Conservation (phyloP, 495 filamentous ascomycete species). For the Aspergillus nidulans region DNA sequence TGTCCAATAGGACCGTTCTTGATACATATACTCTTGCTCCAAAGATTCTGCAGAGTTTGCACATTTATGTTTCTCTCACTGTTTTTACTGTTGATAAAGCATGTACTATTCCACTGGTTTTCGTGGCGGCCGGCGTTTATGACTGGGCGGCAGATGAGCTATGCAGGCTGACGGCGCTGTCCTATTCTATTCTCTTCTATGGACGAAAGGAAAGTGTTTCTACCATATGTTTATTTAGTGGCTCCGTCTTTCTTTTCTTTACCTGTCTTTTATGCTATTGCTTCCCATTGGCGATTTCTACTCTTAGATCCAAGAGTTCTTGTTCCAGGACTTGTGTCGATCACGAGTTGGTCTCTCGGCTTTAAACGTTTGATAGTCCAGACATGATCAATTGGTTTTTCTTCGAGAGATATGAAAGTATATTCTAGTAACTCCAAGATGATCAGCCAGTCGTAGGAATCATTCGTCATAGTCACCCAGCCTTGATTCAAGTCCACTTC, state of each 20-base stretch:
- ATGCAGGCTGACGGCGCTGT: constrained; percentile 25
- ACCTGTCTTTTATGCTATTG: not conserved
- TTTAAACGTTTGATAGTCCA: not conserved
- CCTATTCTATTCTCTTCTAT: constrained; percentile 10
- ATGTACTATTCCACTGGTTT: constrained; percentile 17
- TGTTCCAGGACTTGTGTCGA: not conserved
- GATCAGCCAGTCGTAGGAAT: not conserved
- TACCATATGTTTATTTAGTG: not conserved
- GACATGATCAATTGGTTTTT: not conserved
- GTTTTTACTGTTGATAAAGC: constrained; percentile 15
- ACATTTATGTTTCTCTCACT: constrained; percentile 12
- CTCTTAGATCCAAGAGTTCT: not conserved
- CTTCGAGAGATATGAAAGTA: not conserved
- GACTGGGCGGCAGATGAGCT: constrained; percentile 19
- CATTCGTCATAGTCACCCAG: not conserved
- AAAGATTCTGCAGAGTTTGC: constrained; percentile 14
- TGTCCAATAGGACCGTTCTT: constrained; percentile 10
- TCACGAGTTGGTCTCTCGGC: not conserved
- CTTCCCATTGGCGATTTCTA: not conserved
- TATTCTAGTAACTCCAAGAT: not conserved
- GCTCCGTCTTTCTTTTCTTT: constrained; percentile 8
- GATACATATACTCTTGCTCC: constrained; percentile 14
- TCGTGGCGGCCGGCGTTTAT: constrained; percentile 20
- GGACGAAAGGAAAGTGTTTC: constrained; percentile 16
- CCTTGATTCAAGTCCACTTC: not conserved